Evolutionary conservation across 441 rosid genomes (phyloP), one percentile per base, ranked within the genome.

Genomic region (Theobroma grandiflorum): DNA sequence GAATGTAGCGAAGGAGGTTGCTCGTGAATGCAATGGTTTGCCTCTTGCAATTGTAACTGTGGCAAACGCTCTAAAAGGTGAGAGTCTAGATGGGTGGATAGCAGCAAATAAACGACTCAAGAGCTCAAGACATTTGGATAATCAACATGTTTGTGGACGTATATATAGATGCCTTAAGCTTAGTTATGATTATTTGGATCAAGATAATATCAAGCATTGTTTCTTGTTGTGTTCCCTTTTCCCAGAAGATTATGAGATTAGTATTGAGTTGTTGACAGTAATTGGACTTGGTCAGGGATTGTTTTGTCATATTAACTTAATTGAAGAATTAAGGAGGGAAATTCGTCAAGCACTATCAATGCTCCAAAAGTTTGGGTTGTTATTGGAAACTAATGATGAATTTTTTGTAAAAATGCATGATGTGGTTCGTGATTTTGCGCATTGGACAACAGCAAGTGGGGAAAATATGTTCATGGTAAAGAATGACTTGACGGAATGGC

Each of bases 1-100:
- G 43, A 64, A 6, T 64, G 69, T 64, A 16, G 69, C 69, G 22
- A 37, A 64, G 5, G 22, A 64, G 45, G 42, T 62, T 62, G 67
- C 67, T 33, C 0, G 18, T 2, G n/a, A 33, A 62, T 62, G 40
- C 40, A 62, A 12, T n/a, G 42, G 66, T 15, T 62, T 62, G 67
- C 67, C 67, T 63, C 67, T 35, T 6, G 67, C 67, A 15, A 15
- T 64, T n/a, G 45, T 64, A 37, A 64, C 45, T 0, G 18, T 64
- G 2, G 69, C 11, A 37, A 64, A 16, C 16, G 69, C 69, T 37
- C 11, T 64, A 18, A 37, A 64, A 10, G 65, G 37, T 26, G 65
- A 31, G 4, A 11, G 8, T 4, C 16, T 61, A 12, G 7, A 61
- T 26, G 65, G 1, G 6, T 61, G 65, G 65, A 3, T 0, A 61